Percentiles rank a stretch among this genome's conserved stretches.
Evolutionary conservation across 2,329 filamentous ascomycete species (phyloP).

Genomic region (Pseudogymnoascus sp.): DNA sequence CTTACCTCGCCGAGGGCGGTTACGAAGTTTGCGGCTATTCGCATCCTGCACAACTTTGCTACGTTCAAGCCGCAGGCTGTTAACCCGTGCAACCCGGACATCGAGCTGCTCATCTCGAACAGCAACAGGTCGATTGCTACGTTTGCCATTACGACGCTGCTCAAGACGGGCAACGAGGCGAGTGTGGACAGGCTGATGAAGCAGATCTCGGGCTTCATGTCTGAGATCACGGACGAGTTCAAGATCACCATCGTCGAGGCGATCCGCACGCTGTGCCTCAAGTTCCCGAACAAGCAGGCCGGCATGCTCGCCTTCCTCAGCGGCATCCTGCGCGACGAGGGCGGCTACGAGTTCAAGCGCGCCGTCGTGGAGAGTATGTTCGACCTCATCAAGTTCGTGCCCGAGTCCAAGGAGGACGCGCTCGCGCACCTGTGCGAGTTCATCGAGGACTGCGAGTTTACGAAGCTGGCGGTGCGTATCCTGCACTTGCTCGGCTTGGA

Average conservation of each 20-base stretch:
- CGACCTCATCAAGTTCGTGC: constrained; percentile 97
- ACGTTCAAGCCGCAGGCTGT: constrained; percentile 93
- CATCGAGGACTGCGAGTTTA: constrained; percentile 99
- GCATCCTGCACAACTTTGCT: constrained; percentile 92
- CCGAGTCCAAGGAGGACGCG: constrained; percentile 72
- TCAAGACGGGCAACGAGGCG: constrained; percentile 97
- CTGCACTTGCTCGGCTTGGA: constrained; percentile 89
- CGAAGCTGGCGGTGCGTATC: constrained; percentile 91
- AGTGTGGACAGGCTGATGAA: constrained; percentile 97
- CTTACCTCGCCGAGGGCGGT: constrained; percentile 90
- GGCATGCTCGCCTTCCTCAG: constrained; percentile 97
- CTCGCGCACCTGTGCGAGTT: constrained; percentile 96
- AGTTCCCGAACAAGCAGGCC: constrained; percentile 96
- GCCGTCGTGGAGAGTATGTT: constrained; percentile 99
- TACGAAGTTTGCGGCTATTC: constrained; percentile 94
- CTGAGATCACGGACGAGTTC: constrained; percentile 98
- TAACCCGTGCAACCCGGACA: constrained; percentile 90
- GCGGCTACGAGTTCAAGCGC: constrained; percentile 96
- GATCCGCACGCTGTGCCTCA: constrained; percentile 90
- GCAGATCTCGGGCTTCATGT: constrained; percentile 97
- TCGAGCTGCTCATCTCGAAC: constrained; percentile 94
- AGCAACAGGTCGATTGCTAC: constrained; percentile 95
- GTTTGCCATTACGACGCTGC: constrained; percentile 93
- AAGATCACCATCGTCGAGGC: constrained; percentile 99
- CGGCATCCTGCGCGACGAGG: constrained; percentile 92